A percentile compares a stretch with the other conserved stretches of the same genome.
phyloP scores from a whole-genome alignment of 345 rosid genomes.

The Aquilaria sinensis region DNA sequence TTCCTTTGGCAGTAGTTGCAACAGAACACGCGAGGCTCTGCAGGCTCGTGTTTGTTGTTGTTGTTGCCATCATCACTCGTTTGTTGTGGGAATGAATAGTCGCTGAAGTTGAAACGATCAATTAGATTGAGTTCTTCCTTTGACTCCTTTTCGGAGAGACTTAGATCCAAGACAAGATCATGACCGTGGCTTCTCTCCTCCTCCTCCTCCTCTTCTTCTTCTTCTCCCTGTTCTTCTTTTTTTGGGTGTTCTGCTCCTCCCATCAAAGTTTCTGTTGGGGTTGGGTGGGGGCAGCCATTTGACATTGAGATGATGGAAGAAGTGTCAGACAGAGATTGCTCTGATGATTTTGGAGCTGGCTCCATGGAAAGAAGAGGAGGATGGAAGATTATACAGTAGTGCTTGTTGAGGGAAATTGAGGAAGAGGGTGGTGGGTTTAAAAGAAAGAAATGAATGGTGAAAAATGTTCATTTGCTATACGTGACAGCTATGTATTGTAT shows the following conservation, averaged over 20 bases:
- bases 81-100: background rate
- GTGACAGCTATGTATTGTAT: constrained; percentile 2
- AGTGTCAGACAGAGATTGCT: constrained; percentile 26
- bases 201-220: background rate
- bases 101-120: constrained; percentile 26
- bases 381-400: background rate
- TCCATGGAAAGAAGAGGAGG: constrained; percentile 20
- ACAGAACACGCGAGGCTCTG: constrained; percentile 60
- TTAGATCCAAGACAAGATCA: constrained; percentile 55
- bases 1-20: constrained; percentile 92
- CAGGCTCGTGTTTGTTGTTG: background rate
- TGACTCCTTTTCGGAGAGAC: constrained; percentile 38
- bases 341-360: constrained; percentile 25
- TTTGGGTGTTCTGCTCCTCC: constrained; percentile 6
- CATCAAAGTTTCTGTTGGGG: constrained; percentile 8
- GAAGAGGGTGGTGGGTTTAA: constrained; percentile 17
- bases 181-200: constrained; percentile 1
- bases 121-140: constrained; percentile 44
- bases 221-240: constrained; percentile 7
- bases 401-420: background rate
- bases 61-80: no score
- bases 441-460: constrained; percentile 17
- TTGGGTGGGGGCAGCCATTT: constrained; percentile 1
- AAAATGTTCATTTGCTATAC: constrained; percentile 8
- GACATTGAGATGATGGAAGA: constrained; percentile 30